Evolutionary conservation across 352 stramenopile species (phyloP), one percentile per base, ranked within the genome.

Genomic region (Pythium folliculosum): DNA sequence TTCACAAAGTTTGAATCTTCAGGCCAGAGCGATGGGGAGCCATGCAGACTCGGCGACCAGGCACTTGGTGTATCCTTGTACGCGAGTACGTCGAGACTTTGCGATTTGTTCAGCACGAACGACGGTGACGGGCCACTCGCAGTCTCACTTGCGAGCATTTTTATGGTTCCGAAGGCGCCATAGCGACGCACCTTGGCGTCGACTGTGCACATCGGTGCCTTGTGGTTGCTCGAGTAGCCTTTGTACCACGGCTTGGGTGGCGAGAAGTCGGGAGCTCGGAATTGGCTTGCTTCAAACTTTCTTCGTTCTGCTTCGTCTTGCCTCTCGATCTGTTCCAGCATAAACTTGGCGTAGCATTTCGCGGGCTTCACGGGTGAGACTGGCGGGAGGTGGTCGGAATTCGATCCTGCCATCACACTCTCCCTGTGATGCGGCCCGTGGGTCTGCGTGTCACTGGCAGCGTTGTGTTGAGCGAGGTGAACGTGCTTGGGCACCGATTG

Each of bases 171-270:
- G 23, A 73, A 85, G 5, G 77, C 80, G 17, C 82, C 82, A 61
- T 90, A 90, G 0, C 80, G 82, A 23, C 72, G 71, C 5, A 89
- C 53, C 51, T 85, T 84, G 9, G 78, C 80, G 21, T 89, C 80
- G 8, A 86, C 27, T 3, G 72, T 80, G 21, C 78, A 74, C 1
- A 60, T 47, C 4, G 73, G 65, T 5, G 69, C 43, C 40, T 82
- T 77, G 48, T 71, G 60, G 12, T 66, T 52, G 17, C 66, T 78
- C 13, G 77, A 79, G 40, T 74, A 79, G 9, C 74, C 67, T 23
- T 77, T 78, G 60, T 88, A 90, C 81, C 81, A 90, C 6, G 81
- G 79, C 25, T 79, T 86, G 1, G 49, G 38, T 7, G 57, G 49
- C 23, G 71, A 77, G 3, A 77, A 72, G 5, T 69, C 45, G 1